Evolutionary conservation across 2,329 filamentous ascomycete species (phyloP), one percentile per base, ranked within the genome.

Genomic region (Daldinia sp.): DNA sequence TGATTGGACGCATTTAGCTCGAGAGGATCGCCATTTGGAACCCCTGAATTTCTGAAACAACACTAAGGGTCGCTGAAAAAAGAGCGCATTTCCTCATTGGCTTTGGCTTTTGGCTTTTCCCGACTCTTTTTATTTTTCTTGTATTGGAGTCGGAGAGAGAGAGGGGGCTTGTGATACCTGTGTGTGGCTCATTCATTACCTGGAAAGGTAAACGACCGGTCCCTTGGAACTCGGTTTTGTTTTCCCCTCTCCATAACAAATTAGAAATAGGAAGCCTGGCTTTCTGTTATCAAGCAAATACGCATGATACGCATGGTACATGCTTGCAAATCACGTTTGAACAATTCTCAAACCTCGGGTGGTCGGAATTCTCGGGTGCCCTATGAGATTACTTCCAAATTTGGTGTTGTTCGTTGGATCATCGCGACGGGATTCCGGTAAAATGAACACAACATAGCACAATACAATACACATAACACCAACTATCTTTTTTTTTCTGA

Each of bases 1-100:
- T 56, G 64, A 72, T 72, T 72, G 69, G 69, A 18, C 53, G 35
- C 39, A 37, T 59, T 57, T 53, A 50, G 55, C 28, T 56, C 26
- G 37, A 63, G 59, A 66, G 65, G 69, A 72, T 72, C 67, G 61
- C 61, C 67, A 70, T 70, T 67, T 66, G 64, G 65, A 61, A 66
- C 67, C 67, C 67, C 64, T 65, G 69, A 62, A 56, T n/a, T 58
- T 66, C 46, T 65, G 67, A 71, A 71, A 71, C 69, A 69, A 18
- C 66, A 33, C 69, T 71, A 71, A 39, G 28, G 41, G 64, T 53
- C 35, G 46, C 62, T 61, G 44, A 48, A 35, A 39, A 39, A 63
- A 60, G 50, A 41, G 51, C 30, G 18, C 28, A 39, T 37, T 54
- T 44, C 41, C 18, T 71, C 37, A 71, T 71, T 71, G 69, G 69